Percentiles rank a stretch among this genome's conserved stretches.
phyloP scores from a whole-genome alignment of 768 basidiomycete genomes.

The Nidularia sp. region DNA sequence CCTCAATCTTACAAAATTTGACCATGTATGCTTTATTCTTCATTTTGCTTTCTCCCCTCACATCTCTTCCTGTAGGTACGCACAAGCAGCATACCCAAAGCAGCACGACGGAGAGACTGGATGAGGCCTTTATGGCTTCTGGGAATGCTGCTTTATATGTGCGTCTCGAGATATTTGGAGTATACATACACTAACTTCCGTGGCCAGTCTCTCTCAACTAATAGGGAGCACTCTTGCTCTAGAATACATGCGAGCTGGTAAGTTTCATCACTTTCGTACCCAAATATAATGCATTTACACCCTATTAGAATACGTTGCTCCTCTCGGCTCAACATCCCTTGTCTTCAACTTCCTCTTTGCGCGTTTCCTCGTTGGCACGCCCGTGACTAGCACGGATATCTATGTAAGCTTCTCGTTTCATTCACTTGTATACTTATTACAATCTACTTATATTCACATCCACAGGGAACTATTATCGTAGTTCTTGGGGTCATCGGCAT shows the following conservation, averaged over 20 bases:
- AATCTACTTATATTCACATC: not conserved
- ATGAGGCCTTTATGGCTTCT: conserved; percentile 84
- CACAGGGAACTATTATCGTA: conserved; percentile 77
- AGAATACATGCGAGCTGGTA: conserved; percentile 84
- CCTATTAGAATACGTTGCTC: conserved; percentile 84
- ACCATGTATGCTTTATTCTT: conserved; percentile 58
- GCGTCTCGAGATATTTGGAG: conserved; percentile 14
- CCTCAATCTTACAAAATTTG: conserved; percentile 92
- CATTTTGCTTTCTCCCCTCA: not conserved
- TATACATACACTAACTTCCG: not conserved
- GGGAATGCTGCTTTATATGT: conserved; percentile 95
- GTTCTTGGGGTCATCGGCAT: conserved; percentile 85
- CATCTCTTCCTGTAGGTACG: conserved; percentile 42
- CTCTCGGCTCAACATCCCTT: conserved; percentile 88
- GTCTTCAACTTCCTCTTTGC: conserved; percentile 98
- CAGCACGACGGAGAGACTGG: conserved; percentile 72
- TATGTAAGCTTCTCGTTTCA: conserved; percentile 45
- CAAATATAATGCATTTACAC: not conserved
- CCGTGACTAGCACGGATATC: conserved; percentile 80
- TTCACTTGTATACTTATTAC: not conserved
- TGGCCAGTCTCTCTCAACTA: conserved; percentile 69
- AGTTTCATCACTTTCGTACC: conserved; percentile 8
- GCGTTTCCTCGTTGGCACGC: conserved; percentile 80
- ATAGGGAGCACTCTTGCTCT: conserved; percentile 85
- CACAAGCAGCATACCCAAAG: conserved; percentile 72